Base-by-base conservation (phyloP, 139 green algal genomes). In the Desmodesmus armatus region DNA sequence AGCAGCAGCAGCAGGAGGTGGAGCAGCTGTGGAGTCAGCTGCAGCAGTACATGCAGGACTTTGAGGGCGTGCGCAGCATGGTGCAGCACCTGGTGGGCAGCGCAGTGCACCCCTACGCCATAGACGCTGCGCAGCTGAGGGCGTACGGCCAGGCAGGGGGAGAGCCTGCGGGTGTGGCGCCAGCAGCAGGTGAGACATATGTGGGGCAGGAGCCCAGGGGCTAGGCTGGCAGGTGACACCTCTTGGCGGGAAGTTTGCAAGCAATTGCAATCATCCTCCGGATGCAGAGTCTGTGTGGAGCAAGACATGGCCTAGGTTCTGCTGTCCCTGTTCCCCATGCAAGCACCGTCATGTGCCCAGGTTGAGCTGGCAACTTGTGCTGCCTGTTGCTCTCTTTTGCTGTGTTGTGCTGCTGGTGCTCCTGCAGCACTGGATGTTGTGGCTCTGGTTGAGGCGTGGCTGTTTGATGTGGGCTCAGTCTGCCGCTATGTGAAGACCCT, bases 401-500 rank as follows among this genome's bases (percentile, higher is more conserved):
- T n/a, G n/a, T n/a, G n/a, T 15, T 58, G 43, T 53, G 35, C 37
- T 25, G 25, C 13, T 58, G 60, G 21, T 35, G 23, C 21, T 27
- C 29, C 27, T 75, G 63, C 63, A 66, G 79, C 44, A 3, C 41
- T 85, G 29, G 79, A 85, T 33, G 67, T 85, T 29, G 79, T 47
- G 9, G 79, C 63, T 41, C 44, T 85, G 79, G 47, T 85, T 43
- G 79, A 85, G 43, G 79, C 62, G 13, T 85, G 79, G 79, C 31
- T 85, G 33, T 29, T 53, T 5, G 44, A 75, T 49, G 62, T 85
- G 21, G 63, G 35, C 40, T 43, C 43, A 25, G 41, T 85, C 41
- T 75, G 65, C 44, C 35, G 43, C 7, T 74, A 69, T 43, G 51
- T 85, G 27, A 71, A 29, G 37, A 9, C 53, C 41, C 76, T 82